A percentile compares a stretch with the other conserved stretches of the same genome.
phyloP scores from a whole-genome alignment of 345 rosid genomes.

The Geranium rotundifolium region DNA sequence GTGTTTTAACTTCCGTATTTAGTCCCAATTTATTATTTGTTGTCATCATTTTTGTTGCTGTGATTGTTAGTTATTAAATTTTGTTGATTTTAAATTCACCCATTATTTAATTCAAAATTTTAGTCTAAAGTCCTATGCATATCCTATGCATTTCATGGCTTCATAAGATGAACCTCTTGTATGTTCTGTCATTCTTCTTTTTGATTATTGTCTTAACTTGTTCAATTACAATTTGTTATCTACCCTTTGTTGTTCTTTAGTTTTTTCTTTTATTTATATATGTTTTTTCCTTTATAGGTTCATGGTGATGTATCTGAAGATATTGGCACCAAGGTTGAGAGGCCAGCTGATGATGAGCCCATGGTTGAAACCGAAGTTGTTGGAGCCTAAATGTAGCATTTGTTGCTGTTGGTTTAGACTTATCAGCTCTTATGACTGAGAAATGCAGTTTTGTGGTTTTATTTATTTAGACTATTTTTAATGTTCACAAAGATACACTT shows the following conservation, averaged over 20 bases:
- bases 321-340: constrained; percentile 68
- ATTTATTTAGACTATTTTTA: no score
- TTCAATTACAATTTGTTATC: no score
- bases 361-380: constrained; percentile 53
- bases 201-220: no score
- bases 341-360: constrained; percentile 74
- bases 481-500: no score
- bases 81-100: not conserved
- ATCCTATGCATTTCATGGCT: no score
- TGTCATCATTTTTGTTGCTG: not conserved
- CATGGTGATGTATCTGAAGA: constrained; percentile 84
- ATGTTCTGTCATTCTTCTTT: no score
- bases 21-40: not conserved
- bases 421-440: not conserved
- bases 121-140: no score
- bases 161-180: no score
- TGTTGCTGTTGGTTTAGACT: not conserved
- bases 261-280: not conserved
- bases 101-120: no score
- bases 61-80: not conserved
- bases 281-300: constrained; percentile 32
- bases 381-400: constrained; percentile 30
- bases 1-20: not conserved
- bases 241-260: no score
- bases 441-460: no score